Base-by-base conservation (phyloP, 2,329 filamentous ascomycete species). In the Didymellaceae sp. region DNA sequence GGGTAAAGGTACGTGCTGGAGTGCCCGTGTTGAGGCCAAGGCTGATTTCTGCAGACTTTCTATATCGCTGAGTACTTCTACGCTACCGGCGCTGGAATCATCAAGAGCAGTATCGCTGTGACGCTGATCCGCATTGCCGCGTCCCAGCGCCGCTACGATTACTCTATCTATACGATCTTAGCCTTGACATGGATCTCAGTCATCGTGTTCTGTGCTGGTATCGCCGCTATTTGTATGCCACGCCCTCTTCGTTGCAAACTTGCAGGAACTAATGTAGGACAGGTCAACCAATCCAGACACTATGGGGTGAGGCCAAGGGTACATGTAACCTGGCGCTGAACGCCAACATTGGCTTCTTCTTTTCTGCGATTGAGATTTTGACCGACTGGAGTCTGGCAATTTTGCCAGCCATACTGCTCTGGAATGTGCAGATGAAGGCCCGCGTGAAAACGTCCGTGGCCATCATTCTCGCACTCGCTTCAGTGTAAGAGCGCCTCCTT, bases 361-460 rank as follows among this genome's bases (percentile, higher is more conserved):
- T 59, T 31, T 61, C 58, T 2, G 60, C 58, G 6, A 59, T 61
- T 17, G 60, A 61, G 22, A 63, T 63, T 26, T 6, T 58, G 6
- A 56, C 58, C 1, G 58, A 61, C 42, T 63, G 58, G 35, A 58
- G 50, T 45, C 56, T 63, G 6, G 60, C 60, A 1, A 44, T 63
- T 8, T 9, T 63, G 37, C 61, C 59, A 7, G 58, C 54, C 6
- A 28, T 64, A 31, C 14, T 64, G 20, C 43, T 64, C 10, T 63
- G 61, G 59, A 61, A 60, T 16, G 54, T 64, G 18, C 61, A 64
- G 24, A 62, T 64, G 58, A 75, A 76, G 52, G 55, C 57, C 31
- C 67, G 62, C 17, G 71, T 76, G 40, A 77, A 78, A 53, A 40
- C 67, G 14, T 76, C 74, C 1, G 73, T 78, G 1, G 62, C 66